Conservation (phyloP, 2,329 filamentous ascomycete genomes). For the Phymatotrichopsis omnivora region DNA sequence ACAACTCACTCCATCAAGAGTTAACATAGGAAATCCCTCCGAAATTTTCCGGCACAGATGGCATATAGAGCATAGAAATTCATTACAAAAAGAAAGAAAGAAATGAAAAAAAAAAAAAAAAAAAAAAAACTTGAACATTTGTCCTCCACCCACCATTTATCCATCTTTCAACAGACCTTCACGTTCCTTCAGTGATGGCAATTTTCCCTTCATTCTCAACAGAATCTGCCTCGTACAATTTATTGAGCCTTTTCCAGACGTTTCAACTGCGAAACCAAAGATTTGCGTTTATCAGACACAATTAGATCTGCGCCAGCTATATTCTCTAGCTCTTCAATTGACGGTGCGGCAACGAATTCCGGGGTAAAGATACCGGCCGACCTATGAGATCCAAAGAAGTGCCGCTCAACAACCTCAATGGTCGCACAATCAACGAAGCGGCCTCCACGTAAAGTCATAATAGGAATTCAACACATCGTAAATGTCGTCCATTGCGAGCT, state of each 20-base stretch:
- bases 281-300: constrained; percentile 37
- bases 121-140: too few relatives aligned
- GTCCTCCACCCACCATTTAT: too few relatives aligned
- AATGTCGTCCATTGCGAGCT: constrained; percentile 39
- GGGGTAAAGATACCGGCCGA: constrained; percentile 47
- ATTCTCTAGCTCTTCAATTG: constrained; percentile 41
- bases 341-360: constrained; percentile 42
- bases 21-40: too few relatives aligned
- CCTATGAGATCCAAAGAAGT: constrained; percentile 43
- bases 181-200: too few relatives aligned
- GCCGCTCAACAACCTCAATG: constrained; percentile 45
- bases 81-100: too few relatives aligned
- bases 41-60: too few relatives aligned
- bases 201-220: too few relatives aligned
- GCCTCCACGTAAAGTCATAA: constrained; percentile 50
- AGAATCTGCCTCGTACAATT: too few relatives aligned
- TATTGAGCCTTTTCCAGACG: constrained; percentile 38
- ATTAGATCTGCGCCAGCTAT: constrained; percentile 50
- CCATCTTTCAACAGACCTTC: too few relatives aligned
- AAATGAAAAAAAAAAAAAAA: too few relatives aligned
- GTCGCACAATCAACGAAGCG: constrained; percentile 55
- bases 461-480: constrained; percentile 52
- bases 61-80: too few relatives aligned
- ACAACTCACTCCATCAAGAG: too few relatives aligned
- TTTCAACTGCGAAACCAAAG: constrained; percentile 40